phyloP scores from a whole-genome alignment of 257 asterid genomes.

The Avicennia marina region DNA sequence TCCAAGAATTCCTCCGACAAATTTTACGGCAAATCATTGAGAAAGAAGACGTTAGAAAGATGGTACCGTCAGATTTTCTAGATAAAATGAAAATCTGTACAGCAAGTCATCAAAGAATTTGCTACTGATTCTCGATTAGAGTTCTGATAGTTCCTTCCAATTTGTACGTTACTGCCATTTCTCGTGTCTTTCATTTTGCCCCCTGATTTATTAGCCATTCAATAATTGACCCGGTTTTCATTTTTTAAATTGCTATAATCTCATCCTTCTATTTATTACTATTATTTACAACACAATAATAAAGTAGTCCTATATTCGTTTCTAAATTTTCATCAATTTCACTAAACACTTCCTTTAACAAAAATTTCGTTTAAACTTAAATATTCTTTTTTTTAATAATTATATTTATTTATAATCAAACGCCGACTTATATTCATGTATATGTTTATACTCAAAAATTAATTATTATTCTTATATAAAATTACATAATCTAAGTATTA shows the following conservation, averaged over 20 bases:
- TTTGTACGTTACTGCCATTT: neutral
- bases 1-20: conserved; percentile 29
- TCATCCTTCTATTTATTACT: neutral
- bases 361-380: too few relatives aligned
- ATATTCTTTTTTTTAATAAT: too few relatives aligned
- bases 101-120: too few relatives aligned
- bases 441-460: too few relatives aligned
- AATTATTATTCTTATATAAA: too few relatives aligned
- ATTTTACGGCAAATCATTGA: conserved; percentile 57
- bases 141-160: neutral
- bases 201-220: neutral
- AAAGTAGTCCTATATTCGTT: too few relatives aligned
- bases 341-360: too few relatives aligned
- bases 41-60: neutral
- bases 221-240: neutral
- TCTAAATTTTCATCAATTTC: too few relatives aligned
- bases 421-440: too few relatives aligned
- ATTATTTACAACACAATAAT: neutral
- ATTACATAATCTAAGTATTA: too few relatives aligned
- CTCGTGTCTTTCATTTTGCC: conserved; percentile 5
- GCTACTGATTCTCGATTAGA: conserved; percentile 2
- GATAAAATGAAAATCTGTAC: neutral
- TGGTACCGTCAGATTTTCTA: neutral
- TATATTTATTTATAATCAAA: too few relatives aligned
- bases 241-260: neutral